Evolutionary conservation across 1,139 yeast species (phyloP).

Genomic region (Suhomyces coccinellae): DNA sequence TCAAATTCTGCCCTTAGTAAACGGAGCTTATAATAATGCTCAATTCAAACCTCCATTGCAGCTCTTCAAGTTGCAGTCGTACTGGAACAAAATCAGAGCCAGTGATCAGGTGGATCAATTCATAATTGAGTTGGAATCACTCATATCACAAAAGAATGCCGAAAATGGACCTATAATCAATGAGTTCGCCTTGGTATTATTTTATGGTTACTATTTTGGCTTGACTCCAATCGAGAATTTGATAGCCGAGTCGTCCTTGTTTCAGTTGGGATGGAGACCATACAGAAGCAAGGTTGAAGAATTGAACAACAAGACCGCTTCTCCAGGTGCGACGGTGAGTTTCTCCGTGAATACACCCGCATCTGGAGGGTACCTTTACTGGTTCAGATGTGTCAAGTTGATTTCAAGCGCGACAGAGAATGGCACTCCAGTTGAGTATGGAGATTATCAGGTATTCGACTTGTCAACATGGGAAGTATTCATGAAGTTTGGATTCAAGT

Average conservation of each 20-base stretch:
- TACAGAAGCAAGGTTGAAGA: conserved; percentile 22
- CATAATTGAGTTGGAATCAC: conserved; percentile 30
- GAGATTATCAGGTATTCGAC: conserved; percentile 49
- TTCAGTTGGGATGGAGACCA: conserved; percentile 48
- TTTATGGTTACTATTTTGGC: conserved; percentile 62
- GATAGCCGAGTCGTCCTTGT: conserved; percentile 44
- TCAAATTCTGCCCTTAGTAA: conserved; percentile 27
- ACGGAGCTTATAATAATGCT: conserved; percentile 7
- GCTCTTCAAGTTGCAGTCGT: conserved; percentile 37
- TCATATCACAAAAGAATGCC: conserved; percentile 25
- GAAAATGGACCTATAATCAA: conserved; percentile 27
- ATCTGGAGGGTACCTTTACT: conserved; percentile 25
- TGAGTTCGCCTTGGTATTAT: conserved; percentile 49
- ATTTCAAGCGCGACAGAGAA: conserved; percentile 20
- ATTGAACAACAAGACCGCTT: conserved; percentile 1
- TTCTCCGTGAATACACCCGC: neutral
- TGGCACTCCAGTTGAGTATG: conserved; percentile 27
- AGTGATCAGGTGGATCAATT: conserved; percentile 38
- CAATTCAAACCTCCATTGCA: conserved; percentile 37
- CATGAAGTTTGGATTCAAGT: conserved; percentile 39
- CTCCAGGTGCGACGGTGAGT: conserved; percentile 9
- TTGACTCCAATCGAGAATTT: conserved; percentile 44
- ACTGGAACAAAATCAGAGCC: conserved; percentile 54
- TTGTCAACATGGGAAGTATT: conserved; percentile 46
- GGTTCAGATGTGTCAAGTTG: conserved; percentile 39